Percentiles rank a stretch among this genome's conserved stretches.
Evolutionary conservation across 2,329 filamentous ascomycete species (phyloP).

Genomic region (Lachnellula cervina): DNA sequence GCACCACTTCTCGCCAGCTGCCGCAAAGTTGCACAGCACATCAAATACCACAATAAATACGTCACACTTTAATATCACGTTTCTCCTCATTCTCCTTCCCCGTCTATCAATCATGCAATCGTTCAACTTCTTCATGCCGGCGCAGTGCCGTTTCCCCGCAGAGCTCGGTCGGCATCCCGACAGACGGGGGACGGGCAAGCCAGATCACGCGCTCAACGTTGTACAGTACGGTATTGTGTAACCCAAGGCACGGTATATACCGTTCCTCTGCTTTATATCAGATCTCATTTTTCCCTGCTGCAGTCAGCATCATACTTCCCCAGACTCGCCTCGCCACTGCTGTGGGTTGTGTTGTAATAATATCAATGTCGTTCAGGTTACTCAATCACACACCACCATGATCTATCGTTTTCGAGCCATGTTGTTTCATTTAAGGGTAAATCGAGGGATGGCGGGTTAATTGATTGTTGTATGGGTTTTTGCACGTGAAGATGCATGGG

Average conservation of each 20-base stretch:
- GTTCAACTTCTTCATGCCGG: not conserved
- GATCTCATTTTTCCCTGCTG: not conserved
- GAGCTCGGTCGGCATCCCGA: no score
- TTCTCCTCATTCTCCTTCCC: no score
- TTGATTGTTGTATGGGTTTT: not conserved
- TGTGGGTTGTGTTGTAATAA: not conserved
- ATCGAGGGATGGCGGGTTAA: not conserved
- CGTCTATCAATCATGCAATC: no score
- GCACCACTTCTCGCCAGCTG: no score
- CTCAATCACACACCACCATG: not conserved
- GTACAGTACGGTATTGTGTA: not conserved
- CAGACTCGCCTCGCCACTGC: not conserved
- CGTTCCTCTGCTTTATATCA: not conserved
- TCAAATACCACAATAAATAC: no score
- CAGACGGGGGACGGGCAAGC: not conserved
- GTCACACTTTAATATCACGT: no score
- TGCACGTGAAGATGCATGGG: not conserved
- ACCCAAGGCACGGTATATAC: not conserved
- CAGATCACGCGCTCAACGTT: not conserved
- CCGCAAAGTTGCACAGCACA: no score
- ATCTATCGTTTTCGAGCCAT: not conserved
- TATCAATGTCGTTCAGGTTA: not conserved
- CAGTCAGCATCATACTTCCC: not conserved
- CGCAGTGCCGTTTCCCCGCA: no score
- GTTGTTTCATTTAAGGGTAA: not conserved